Evolutionary conservation across 768 basidiomycete species (phyloP), one percentile per base, ranked within the genome.

Genomic region (Trametes sanguinea): DNA sequence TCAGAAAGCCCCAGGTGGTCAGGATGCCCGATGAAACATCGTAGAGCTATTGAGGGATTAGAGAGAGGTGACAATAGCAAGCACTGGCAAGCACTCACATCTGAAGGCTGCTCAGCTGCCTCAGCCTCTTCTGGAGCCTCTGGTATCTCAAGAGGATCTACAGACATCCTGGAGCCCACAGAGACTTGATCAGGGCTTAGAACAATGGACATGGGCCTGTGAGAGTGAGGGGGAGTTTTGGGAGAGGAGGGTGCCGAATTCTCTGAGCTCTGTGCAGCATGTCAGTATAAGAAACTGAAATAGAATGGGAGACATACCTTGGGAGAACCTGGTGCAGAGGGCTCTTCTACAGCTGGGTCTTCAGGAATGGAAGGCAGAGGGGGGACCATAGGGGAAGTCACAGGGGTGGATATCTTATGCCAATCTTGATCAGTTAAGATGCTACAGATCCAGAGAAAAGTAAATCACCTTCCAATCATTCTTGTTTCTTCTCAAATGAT

Each of bases 151-250:
- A 43, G 44, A 45, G 54, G 54, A 17, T 55, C 54, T 5, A 55
- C 14, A 44, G 54, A 55, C 54, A 55, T 44, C 9, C 40, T 27
- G 13, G 54, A 55, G 22, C 27, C 39, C 13, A 16, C 39, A 30
- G 45, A 57, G 45, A 7, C 32, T 35, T 52, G 51, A 27, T 32
- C 45, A 47, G 55, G 45, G 11, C 45, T 57, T 6, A 22, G n/a
- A 33, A 47, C 32, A 43, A 57, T 6, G n/a, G 44, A 33, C 55
- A 47, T 47, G 2, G 44, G 55, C 17, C 30, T 45, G 10, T 44
- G 55, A 22, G 55, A 57, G 29, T 9, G 33, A 22, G 45, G n/a
- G 14, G 46, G 55, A 47, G 55, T 46, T n/a, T 35, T 52, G 16
- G 48, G 48, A 30, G 29, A 30, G 48, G 32, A 6, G n/a, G 54